A percentile compares a stretch with the other conserved stretches of the same genome.
Conservation (phyloP, 352 stramenopile genomes). For the Peronospora tabacina region DNA sequence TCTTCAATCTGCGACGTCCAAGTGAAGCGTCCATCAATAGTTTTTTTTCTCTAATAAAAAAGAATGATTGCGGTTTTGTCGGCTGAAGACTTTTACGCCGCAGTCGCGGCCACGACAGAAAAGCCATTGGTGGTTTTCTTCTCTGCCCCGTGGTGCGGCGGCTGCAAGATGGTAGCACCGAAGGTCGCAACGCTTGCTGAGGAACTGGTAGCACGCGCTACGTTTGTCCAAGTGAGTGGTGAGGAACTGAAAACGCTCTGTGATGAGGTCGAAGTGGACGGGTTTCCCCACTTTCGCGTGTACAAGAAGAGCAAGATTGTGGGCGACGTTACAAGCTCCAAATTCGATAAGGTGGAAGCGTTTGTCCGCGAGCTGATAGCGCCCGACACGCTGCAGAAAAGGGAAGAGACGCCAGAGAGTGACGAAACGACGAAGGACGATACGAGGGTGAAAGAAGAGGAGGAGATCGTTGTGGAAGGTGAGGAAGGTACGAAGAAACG, state of each 20-base stretch:
- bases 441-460: conserved; percentile 3
- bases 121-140: conserved; percentile 44
- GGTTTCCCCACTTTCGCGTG: conserved; percentile 68
- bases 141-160: conserved; percentile 56
- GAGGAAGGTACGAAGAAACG: conserved; percentile 26
- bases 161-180: conserved; percentile 55
- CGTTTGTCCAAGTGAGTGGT: conserved; percentile 48
- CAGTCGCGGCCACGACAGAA: conserved; percentile 22
- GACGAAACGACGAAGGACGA: neutral
- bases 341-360: conserved; percentile 55
- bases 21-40: conserved; percentile 4
- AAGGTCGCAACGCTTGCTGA: conserved; percentile 44
- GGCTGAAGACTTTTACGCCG: conserved; percentile 36
- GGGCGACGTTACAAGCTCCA: conserved; percentile 61
- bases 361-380: conserved; percentile 26
- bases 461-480: neutral
- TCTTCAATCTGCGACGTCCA: conserved; percentile 25
- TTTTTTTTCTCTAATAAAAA: neutral
- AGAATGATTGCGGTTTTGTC: conserved; percentile 34
- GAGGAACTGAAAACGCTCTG: conserved; percentile 57
- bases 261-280: conserved; percentile 66
- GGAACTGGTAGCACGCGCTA: conserved; percentile 21
- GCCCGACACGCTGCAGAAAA: conserved; percentile 5
- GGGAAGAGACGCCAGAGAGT: conserved; percentile 14
- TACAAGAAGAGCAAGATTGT: conserved; percentile 54